Conservation (phyloP, 2,329 filamentous ascomycete species). For the Colletotrichum sp. region DNA sequence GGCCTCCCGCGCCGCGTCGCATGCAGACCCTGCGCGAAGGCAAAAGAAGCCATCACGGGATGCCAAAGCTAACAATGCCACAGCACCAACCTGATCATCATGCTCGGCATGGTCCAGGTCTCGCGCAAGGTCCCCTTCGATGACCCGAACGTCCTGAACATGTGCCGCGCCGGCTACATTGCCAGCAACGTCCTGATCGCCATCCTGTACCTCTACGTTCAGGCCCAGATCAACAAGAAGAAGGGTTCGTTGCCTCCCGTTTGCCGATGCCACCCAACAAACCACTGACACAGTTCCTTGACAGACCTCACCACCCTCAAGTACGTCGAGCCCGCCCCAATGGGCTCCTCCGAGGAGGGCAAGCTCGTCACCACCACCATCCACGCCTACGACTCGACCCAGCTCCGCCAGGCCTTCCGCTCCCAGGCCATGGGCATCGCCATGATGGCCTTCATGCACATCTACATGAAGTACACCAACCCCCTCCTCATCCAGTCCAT, state of each 20-base stretch:
- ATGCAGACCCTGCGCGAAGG: background rate
- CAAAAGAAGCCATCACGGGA: background rate
- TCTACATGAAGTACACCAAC: slow-evolving; percentile 99
- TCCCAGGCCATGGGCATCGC: slow-evolving; percentile 92
- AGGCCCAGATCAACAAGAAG: slow-evolving; percentile 90
- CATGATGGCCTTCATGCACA: slow-evolving; percentile 99
- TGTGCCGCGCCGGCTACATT: slow-evolving; percentile 60
- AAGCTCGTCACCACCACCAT: slow-evolving; percentile 97
- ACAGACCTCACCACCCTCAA: slow-evolving; percentile 96
- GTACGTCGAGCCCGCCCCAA: slow-evolving; percentile 94
- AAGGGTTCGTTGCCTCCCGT: slow-evolving; percentile 71
- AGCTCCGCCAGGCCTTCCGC: slow-evolving; percentile 86
- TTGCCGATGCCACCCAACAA: background rate
- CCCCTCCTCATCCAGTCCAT: slow-evolving; percentile 98
- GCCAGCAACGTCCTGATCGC: slow-evolving; percentile 81
- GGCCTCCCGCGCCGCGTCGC: background rate
- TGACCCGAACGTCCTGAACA: slow-evolving; percentile 68
- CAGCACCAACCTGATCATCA: slow-evolving; percentile 93
- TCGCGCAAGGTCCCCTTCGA: slow-evolving; percentile 96
- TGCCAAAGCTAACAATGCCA: slow-evolving; percentile 29
- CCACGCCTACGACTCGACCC: slow-evolving; percentile 89
- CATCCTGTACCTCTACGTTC: slow-evolving; percentile 83
- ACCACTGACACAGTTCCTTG: background rate
- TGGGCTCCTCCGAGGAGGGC: slow-evolving; percentile 92
- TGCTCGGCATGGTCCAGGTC: slow-evolving; percentile 97